Conservation (phyloP, 1,284 basidiomycete species). For the Amylostereum chailletii region DNA sequence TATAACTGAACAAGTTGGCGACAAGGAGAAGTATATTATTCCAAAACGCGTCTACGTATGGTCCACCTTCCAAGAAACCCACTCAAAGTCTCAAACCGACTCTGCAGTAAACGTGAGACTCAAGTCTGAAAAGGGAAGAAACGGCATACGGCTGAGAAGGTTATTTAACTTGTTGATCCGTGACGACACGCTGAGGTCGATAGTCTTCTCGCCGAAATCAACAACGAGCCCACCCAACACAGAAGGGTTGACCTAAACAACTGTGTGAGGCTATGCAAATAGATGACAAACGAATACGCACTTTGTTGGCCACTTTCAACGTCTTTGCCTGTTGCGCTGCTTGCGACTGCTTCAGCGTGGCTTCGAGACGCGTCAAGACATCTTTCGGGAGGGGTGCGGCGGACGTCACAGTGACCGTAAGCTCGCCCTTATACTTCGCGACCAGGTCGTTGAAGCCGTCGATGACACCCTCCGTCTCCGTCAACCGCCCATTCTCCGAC, state of each 20-base stretch:
- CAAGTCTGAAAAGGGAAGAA: slow-evolving; percentile 9
- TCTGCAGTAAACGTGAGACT: slow-evolving; percentile 18
- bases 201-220: slow-evolving; percentile 97
- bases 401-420: slow-evolving; percentile 89
- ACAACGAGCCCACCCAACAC: slow-evolving; percentile 88
- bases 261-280: slow-evolving; percentile 7
- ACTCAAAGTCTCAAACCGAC: slow-evolving; percentile 23
- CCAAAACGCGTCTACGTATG: too few species aligned
- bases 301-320: slow-evolving; percentile 85
- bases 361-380: slow-evolving; percentile 68
- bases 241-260: slow-evolving; percentile 71
- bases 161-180: slow-evolving; percentile 94
- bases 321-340: slow-evolving; percentile 79
- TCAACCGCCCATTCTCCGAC: slow-evolving; percentile 89
- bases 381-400: slow-evolving; percentile 74
- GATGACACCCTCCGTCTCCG: slow-evolving; percentile 80
- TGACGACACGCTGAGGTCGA: slow-evolving; percentile 90
- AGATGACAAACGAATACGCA: slow-evolving; percentile 19
- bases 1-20: too few species aligned
- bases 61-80: neutral
- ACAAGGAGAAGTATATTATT: too few species aligned
- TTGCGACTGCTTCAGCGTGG: slow-evolving; percentile 77
- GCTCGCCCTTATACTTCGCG: slow-evolving; percentile 86
- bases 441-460: slow-evolving; percentile 90
- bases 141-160: slow-evolving; percentile 63